Evolutionary conservation across 2,329 filamentous ascomycete genomes (phyloP).

Genomic region (Cladosporium sp.): DNA sequence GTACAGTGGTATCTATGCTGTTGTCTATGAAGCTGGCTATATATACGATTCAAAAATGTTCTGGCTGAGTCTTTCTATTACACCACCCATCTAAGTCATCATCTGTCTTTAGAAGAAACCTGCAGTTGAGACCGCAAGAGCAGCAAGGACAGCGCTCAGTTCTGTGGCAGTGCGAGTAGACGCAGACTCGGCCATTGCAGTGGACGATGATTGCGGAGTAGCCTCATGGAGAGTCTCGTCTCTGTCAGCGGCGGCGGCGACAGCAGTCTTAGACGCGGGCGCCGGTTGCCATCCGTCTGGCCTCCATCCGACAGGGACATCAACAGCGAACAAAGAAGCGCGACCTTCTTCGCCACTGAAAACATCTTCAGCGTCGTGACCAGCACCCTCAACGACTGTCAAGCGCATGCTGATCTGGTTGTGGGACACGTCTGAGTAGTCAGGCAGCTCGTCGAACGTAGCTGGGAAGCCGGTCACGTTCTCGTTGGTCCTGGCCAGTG

Average conservation of each 20-base stretch:
- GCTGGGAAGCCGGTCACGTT: conserved; percentile 11
- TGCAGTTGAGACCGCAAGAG: background rate
- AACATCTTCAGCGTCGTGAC: conserved; percentile 14
- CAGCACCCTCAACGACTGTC: conserved; percentile 13
- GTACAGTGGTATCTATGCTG: background rate
- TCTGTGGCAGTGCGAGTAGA: background rate
- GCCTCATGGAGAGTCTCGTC: background rate
- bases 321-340: conserved; percentile 3
- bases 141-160: background rate
- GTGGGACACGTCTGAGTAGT: conserved; percentile 14
- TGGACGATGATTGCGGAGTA: background rate
- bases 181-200: background rate
- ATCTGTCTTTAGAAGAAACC: background rate
- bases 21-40: background rate
- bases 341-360: conserved; percentile 16
- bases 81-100: background rate
- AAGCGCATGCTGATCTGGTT: conserved; percentile 18
- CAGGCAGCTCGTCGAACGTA: conserved; percentile 8
- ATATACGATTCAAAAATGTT: background rate
- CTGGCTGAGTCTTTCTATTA: background rate
- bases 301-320: conserved; percentile 18
- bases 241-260: background rate
- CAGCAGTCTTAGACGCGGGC: background rate
- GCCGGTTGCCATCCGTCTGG: conserved; percentile 11
- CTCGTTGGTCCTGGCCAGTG: conserved; percentile 16